Percentiles rank a stretch among this genome's conserved stretches.
Evolutionary conservation across 2,329 filamentous ascomycete genomes (phyloP).

Genomic region (Malbranchea zuffiana): DNA sequence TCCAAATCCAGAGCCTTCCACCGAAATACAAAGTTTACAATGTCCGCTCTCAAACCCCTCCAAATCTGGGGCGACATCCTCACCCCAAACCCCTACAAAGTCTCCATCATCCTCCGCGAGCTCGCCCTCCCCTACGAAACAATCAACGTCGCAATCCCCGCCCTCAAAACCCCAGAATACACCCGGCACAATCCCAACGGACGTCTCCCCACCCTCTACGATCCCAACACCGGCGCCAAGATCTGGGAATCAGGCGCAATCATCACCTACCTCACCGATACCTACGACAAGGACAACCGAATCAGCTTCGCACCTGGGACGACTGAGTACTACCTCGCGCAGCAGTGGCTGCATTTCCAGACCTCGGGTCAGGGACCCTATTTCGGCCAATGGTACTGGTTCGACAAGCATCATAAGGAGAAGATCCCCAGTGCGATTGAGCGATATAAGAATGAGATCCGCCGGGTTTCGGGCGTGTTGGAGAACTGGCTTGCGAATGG

Average conservation of each 20-base stretch:
- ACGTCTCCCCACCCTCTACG: constrained; percentile 32
- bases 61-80: constrained; percentile 12
- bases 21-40: neutral
- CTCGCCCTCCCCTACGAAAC: constrained; percentile 13
- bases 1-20: no score
- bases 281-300: constrained; percentile 36
- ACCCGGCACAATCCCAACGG: constrained; percentile 23
- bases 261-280: constrained; percentile 35
- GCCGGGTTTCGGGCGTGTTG: constrained; percentile 38
- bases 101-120: constrained; percentile 15
- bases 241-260: constrained; percentile 44
- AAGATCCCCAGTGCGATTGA: constrained; percentile 37
- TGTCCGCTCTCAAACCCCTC: constrained; percentile 16
- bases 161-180: constrained; percentile 13
- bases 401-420: constrained; percentile 30
- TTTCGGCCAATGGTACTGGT: constrained; percentile 35
- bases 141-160: neutral
- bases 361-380: constrained; percentile 26
- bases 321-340: constrained; percentile 26
- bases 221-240: constrained; percentile 37
- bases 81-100: constrained; percentile 17
- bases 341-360: constrained; percentile 39
- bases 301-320: constrained; percentile 31
- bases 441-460: constrained; percentile 40
- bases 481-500: constrained; percentile 27